Evolutionary conservation across 257 asterid species (phyloP), one percentile per base, ranked within the genome.

Genomic region (Cordia subcordata): DNA sequence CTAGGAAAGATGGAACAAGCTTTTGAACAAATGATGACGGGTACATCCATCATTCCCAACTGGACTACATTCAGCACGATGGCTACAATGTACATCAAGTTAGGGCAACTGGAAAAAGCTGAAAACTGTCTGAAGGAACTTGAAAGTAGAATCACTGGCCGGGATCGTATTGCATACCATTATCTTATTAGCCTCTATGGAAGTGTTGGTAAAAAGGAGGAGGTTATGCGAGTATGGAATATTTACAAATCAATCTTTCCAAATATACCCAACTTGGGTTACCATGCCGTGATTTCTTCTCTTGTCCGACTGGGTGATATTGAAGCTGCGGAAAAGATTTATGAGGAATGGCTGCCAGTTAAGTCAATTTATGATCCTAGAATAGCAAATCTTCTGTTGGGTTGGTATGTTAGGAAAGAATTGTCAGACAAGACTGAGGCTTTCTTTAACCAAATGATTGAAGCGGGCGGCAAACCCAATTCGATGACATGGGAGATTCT

Each of bases 1-100:
- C 50, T 65, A 0, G 90, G 80, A 55, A 78, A 77, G 61, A 82
- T 85, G 96, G 99, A 93, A 64, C 75, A 75, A 69, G 94, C 77
- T 35, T 72, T 79, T 39, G 75, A 78, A 14, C 75, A 57, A 58
- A 88, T 93, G 96, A 71, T 81, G 77, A 71, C 67, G 50, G 95
- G 82, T 70, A 50, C 75, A 61, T 9, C 70, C 57, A 66, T 85
- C 56, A 77, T 70, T 45, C 92, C 96, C 60, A 85, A 76, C 60
- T 93, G 99, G 99, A 73, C 90, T 55, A 89, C 99, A 9, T 93
- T 70, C 67, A 78, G 96, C 77, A 84, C 96, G 17, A 73, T 93
- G 99, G 95, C 99, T 13, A 71, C 95, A 8, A 35, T 75, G 71
- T 89, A 82, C 61, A 75, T 89, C 47, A 85, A 75, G 62, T 63